Evolutionary conservation across 495 filamentous ascomycete species (phyloP), one percentile per base, ranked within the genome.

Genomic region (Penicillium flavigenum): DNA sequence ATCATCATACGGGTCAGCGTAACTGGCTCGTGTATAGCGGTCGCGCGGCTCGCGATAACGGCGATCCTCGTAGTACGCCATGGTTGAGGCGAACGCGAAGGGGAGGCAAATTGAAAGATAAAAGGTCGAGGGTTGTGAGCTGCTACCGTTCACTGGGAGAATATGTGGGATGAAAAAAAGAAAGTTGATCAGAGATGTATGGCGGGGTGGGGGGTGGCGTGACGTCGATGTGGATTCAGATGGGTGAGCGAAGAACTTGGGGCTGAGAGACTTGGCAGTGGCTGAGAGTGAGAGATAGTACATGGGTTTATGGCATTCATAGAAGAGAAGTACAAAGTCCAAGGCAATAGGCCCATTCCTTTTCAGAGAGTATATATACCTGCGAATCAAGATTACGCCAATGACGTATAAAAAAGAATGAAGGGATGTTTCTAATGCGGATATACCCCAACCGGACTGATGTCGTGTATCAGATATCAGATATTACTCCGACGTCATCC

Each of bases 11-110:
- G 72, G 61, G 44, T 72, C 68, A 17, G 63, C 62, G 45, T 76
- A 72, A 17, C 62, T 60, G 39, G 58, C 50, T 26, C 69, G 72
- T 46, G 59, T 48, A 44, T 70, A 63, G 32, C 62, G 68, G 61
- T 75, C 69, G 47, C 65, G 71, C 47, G 66, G 72, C 27, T 62
- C 51, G 27, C 62, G 56, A 42, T 70, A 63, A 29, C 64, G 63
- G 55, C 70, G 72, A 38, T 71, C 66, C 41, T 77, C 74, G 68
- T 76, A 73, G 64, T 77, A 76, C 27, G 74, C 64, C 73, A 77
- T 76, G 55, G 60, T 65, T 47, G 44, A 43, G 34, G 36, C 54
- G 47, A 50, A 43, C 22, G 17, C 24, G 51, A 39, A n/a, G n/a
- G n/a, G n/a, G 39, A 24, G 49, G 26, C 49, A 48, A 46, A 61